Percentiles rank a stretch among this genome's conserved stretches.
These are phyloP conservation scores for Neurospora sp. DNA, from an alignment of 495 filamentous ascomycete species.

Conservation along the genomic window DNA sequence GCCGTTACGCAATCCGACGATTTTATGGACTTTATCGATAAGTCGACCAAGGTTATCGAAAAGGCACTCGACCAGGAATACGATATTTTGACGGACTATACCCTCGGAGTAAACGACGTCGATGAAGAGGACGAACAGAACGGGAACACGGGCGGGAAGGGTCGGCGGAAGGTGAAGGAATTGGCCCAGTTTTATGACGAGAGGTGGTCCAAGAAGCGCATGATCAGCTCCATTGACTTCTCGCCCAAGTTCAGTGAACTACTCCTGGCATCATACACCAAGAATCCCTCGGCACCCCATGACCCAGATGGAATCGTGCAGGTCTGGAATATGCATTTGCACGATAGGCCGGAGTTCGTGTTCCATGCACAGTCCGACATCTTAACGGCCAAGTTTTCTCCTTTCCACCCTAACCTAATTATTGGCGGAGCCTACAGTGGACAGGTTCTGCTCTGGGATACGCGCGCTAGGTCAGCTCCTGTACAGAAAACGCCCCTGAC, in stretches of 20 bases:
- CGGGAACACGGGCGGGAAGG: slow-evolving; percentile 58
- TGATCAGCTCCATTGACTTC: slow-evolving; percentile 88
- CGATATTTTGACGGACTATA: slow-evolving; percentile 92
- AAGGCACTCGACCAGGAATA: slow-evolving; percentile 86
- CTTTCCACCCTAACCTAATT: slow-evolving; percentile 92
- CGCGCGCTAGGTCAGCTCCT: slow-evolving; percentile 72
- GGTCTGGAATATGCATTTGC: slow-evolving; percentile 93
- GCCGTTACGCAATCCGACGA: slow-evolving; percentile 88
- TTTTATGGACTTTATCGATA: slow-evolving; percentile 90
- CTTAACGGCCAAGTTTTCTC: slow-evolving; percentile 89
- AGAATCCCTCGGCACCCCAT: slow-evolving; percentile 89
- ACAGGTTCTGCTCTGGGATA: slow-evolving; percentile 98
- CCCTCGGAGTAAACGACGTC: slow-evolving; percentile 59
- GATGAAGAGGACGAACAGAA: slow-evolving; percentile 80
- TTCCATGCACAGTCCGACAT: slow-evolving; percentile 97
- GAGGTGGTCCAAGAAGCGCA: slow-evolving; percentile 91
- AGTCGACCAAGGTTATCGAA: slow-evolving; percentile 94
- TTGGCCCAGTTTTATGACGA: slow-evolving; percentile 89
- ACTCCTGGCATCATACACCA: slow-evolving; percentile 87
- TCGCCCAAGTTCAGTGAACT: slow-evolving; percentile 94
- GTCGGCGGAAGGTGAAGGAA: slow-evolving; percentile 73
- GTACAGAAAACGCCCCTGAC: slow-evolving; percentile 95
- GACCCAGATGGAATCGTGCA: slow-evolving; percentile 92
- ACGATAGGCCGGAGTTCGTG: slow-evolving; percentile 86
- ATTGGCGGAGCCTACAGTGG: slow-evolving; percentile 92